Percentiles rank a stretch among this genome's conserved stretches.
These are phyloP conservation scores for Hydnum rufescens DNA, from an alignment of 768 basidiomycete species.

Conservation along the genomic window DNA sequence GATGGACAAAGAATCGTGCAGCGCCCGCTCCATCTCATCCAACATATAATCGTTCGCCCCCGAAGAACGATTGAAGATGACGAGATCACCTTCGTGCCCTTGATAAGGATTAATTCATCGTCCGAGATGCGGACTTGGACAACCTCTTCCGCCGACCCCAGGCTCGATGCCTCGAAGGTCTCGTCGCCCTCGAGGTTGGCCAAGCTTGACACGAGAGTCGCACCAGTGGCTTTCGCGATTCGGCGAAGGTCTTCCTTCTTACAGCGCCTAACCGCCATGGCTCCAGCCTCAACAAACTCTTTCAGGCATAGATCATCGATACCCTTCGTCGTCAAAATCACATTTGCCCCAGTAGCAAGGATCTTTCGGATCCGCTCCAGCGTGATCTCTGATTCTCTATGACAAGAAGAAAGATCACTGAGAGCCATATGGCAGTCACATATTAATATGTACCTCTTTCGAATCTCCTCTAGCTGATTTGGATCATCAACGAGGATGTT, in stretches of 20 bases:
- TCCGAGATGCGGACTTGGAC: constrained; percentile 95
- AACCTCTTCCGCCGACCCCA: constrained; percentile 92
- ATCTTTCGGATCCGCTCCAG: constrained; percentile 92
- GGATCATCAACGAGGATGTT: constrained; percentile 94
- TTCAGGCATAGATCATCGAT: constrained; percentile 97
- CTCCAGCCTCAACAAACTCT: constrained; percentile 96
- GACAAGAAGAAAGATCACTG: not conserved
- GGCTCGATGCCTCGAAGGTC: constrained; percentile 77
- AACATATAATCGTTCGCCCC: constrained; percentile 79
- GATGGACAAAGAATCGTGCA: constrained; percentile 86
- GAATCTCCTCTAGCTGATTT: constrained; percentile 90
- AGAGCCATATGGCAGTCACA: too few species aligned
- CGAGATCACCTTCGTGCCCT: constrained; percentile 92
- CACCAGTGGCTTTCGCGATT: constrained; percentile 94
- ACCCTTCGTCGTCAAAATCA: constrained; percentile 92
- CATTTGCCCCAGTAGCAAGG: constrained; percentile 87
- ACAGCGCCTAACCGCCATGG: constrained; percentile 95
- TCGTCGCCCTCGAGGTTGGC: constrained; percentile 97
- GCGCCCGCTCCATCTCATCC: constrained; percentile 95
- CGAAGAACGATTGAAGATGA: constrained; percentile 84
- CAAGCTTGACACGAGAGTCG: constrained; percentile 75
- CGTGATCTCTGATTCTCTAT: constrained; percentile 86
- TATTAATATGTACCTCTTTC: constrained; percentile 75
- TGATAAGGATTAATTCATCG: constrained; percentile 91
- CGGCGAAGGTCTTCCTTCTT: constrained; percentile 93